phyloP scores from a whole-genome alignment of 495 filamentous ascomycete genomes.

The Neurospora hispaniola region DNA sequence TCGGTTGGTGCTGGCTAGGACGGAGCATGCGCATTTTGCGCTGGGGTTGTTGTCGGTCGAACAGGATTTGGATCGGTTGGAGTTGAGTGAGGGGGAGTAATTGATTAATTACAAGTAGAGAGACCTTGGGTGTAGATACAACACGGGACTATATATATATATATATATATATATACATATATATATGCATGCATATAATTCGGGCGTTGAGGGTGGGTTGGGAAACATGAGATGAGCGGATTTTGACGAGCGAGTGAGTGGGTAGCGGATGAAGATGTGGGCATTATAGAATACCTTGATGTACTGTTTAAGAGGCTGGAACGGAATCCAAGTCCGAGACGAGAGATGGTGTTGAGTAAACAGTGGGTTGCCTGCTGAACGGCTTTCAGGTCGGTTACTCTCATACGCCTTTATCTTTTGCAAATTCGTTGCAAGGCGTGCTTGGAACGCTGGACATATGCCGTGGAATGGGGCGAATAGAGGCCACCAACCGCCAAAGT shows the following conservation, averaged over 20 bases:
- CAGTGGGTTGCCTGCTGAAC: background rate
- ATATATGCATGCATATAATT: background rate
- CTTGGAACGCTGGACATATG: background rate
- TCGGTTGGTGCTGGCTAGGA: conserved; percentile 34
- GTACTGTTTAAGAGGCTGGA: background rate
- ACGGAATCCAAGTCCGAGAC: background rate
- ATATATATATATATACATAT: no score
- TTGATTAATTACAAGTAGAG: background rate
- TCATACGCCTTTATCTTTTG: background rate
- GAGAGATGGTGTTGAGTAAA: background rate
- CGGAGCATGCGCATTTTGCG: conserved; percentile 43
- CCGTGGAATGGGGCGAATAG: background rate
- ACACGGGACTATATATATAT: no score
- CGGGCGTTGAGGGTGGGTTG: background rate
- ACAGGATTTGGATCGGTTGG: conserved; percentile 39
- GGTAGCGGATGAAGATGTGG: background rate
- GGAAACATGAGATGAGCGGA: background rate
- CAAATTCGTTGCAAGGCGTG: background rate
- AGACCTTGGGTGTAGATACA: no score
- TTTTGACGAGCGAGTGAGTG: background rate
- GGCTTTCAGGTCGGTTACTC: background rate
- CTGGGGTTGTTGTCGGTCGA: conserved; percentile 42
- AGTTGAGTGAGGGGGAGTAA: conserved; percentile 18
- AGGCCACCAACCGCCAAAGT: background rate
- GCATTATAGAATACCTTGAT: background rate